Percentiles rank a stretch among this genome's conserved stretches.
Evolutionary conservation across 495 filamentous ascomycete species (phyloP).

Genomic region (Letharia lupina): DNA sequence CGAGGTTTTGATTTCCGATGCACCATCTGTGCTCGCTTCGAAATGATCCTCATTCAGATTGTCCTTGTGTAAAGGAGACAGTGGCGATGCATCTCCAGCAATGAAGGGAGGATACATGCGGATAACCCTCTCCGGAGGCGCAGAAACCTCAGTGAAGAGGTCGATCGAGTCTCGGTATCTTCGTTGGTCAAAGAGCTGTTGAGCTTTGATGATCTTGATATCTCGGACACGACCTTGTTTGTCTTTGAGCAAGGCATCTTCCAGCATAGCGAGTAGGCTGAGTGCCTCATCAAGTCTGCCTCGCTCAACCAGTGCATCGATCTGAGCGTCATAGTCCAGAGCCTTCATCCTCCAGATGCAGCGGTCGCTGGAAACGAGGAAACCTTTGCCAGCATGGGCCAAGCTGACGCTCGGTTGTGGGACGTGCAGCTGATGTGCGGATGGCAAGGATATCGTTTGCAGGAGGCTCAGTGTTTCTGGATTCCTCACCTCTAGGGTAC

Average conservation of each 20-base stretch:
- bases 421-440: slow-evolving; percentile 79
- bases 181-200: slow-evolving; percentile 67
- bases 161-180: slow-evolving; percentile 88
- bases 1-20: neutral
- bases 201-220: slow-evolving; percentile 83
- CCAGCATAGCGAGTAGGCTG: slow-evolving; percentile 77
- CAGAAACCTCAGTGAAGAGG: slow-evolving; percentile 79
- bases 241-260: slow-evolving; percentile 80
- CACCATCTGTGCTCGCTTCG: neutral
- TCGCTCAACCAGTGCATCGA: slow-evolving; percentile 71
- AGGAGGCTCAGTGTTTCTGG: slow-evolving; percentile 81
- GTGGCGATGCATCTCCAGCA: slow-evolving; percentile 65
- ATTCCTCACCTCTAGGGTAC: slow-evolving; percentile 82
- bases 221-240: slow-evolving; percentile 73
- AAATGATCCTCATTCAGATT: neutral
- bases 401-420: slow-evolving; percentile 87
- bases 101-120: slow-evolving; percentile 75
- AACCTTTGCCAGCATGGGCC: slow-evolving; percentile 88
- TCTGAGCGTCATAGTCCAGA: slow-evolving; percentile 85
- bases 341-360: slow-evolving; percentile 93
- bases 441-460: slow-evolving; percentile 73
- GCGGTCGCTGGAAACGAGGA: slow-evolving; percentile 80
- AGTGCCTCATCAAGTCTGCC: slow-evolving; percentile 85
- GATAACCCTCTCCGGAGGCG: slow-evolving; percentile 83
- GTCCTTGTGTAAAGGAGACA: slow-evolving; percentile 26